Evolutionary conservation across 257 asterid genomes (phyloP).

Genomic region (Petunia axillaris): DNA sequence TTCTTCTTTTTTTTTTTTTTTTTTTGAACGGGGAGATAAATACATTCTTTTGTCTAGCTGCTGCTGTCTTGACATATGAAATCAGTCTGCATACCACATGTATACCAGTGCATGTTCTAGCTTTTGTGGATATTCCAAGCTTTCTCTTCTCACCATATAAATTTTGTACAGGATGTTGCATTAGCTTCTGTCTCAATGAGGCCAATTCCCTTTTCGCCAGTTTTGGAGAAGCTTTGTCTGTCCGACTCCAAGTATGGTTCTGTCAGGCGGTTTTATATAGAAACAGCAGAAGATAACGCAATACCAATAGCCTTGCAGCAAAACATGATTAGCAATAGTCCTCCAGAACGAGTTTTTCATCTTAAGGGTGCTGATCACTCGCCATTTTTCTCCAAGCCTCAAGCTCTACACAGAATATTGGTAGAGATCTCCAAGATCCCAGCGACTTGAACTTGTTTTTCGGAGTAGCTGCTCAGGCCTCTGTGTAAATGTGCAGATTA

Average conservation of each 20-base stretch:
- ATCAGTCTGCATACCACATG: not conserved
- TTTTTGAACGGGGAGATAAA: not conserved
- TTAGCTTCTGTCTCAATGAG: conserved; percentile 97
- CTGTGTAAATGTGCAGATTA: conserved; percentile 1
- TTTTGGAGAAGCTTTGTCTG: conserved; percentile 80
- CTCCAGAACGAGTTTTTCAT: conserved; percentile 73
- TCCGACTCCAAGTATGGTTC: conserved; percentile 78
- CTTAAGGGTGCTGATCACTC: conserved; percentile 96
- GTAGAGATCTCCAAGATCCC: conserved; percentile 77
- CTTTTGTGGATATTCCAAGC: not conserved
- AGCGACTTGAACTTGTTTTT: conserved; percentile 27
- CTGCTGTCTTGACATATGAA: not conserved
- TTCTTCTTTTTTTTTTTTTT: not conserved
- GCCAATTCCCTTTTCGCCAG: conserved; percentile 85
- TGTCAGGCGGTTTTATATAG: conserved; percentile 77
- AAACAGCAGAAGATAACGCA: conserved; percentile 87
- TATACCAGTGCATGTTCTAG: not conserved
- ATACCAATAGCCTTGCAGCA: conserved; percentile 76
- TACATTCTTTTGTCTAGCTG: not conserved
- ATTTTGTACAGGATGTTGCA: conserved; percentile 74
- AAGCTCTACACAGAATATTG: conserved; percentile 77
- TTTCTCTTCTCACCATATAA: not conserved
- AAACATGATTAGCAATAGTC: conserved; percentile 60
- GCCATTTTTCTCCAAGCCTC: conserved; percentile 97
- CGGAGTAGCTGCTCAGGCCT: not conserved